Base-by-base conservation (phyloP, 2,329 filamentous ascomycete genomes). In the Penicillium sp. region DNA sequence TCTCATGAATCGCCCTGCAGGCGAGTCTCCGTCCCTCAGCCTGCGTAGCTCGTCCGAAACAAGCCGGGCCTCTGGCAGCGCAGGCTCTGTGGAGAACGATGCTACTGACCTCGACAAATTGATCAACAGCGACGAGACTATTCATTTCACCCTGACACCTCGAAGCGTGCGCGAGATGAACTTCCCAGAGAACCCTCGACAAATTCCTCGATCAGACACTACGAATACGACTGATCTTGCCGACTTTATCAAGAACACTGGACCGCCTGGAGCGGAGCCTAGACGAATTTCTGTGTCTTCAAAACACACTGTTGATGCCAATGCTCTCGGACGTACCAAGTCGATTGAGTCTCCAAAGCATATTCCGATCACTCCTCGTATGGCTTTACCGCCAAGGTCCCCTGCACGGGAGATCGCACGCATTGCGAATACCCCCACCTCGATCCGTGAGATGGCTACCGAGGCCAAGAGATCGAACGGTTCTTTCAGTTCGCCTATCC, bases 401-500 rank as follows among this genome's bases (percentile, higher is more conserved):
- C 66, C 62, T 22, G 56, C 46, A 19, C 67, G 22, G 71, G 72
- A 53, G 8, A 26, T 19, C 8, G 51, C 51, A 4, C 51, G 51
- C 42, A 28, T 37, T 33, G 35, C 35, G 19, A 16, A 37, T n/a
- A 26, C 22, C 13, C 35, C 83, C 5, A 90, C 93, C 63, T 92
- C 92, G 0, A 86, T 89, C 8, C 83, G 87, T 49, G 93, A 97
- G 70, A 92, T 97, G 78, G 91, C 92, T 25, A 91, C 92, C 25
- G 90, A 96, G 61, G 97, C 97, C 73, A 92, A 96, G 70, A 89
- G 92, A 61, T 91, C 90, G 0, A 96, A 92, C 33, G 92, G 92
- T 1, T 90, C 94, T 16, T 73, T 59, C 46, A 64, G 65, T 56
- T 51, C 60, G 28, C 30, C 52, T 46, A 22, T 37, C 16, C 59